Base-by-base conservation (phyloP, 345 rosid species). In the Eucalyptus cloeziana region DNA sequence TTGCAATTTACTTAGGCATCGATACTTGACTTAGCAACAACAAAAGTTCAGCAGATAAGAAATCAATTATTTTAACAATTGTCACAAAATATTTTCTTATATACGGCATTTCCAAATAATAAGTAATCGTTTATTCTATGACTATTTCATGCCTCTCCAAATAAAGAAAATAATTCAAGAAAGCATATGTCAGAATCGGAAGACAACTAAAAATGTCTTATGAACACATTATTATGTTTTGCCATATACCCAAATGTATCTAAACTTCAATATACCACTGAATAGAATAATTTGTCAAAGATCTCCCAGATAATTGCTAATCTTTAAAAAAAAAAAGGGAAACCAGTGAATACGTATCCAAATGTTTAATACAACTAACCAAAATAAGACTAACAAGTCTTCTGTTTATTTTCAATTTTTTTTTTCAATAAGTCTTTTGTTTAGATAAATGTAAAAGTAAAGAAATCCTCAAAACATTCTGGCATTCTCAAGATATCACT, bases 41-140 rank as follows among this genome's bases (percentile, higher is more conserved):
- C n/a, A 10, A 25, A 25, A 25, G 67, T 60, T 25, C 31, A 60
- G 4, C 8, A 60, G 14, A 60, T 60, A 60, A 25, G 67, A 60
- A 60, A 60, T 60, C 8, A 27, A 27, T 60, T 25, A 60, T 60
- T 60, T 12, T 60, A 60, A 60, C 1, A 2, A 12, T 60, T 27
- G n/a, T 60, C 67, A 5, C 1, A 0, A 27, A 60, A 27, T 60
- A 60, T 25, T 60, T 60, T 2, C n/a, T 60, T 25, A 12, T 60
- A 60, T 60, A 25, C 2, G 15, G 30, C 0, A 60, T 60, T 60
- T 52, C 24, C 24, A 58, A 58, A 58, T 58, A 58, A 58, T 58
- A 24, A 0, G n/a, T 25, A 58, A 58, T 58, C 1, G 0, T 58
- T 25, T 58, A 25, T 58, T 58, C 10, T 25, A 58, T 25, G n/a